These are phyloP conservation scores for Yamadazyma laniorum DNA, from an alignment of 805 yeast species.

Conservation along the genomic window DNA sequence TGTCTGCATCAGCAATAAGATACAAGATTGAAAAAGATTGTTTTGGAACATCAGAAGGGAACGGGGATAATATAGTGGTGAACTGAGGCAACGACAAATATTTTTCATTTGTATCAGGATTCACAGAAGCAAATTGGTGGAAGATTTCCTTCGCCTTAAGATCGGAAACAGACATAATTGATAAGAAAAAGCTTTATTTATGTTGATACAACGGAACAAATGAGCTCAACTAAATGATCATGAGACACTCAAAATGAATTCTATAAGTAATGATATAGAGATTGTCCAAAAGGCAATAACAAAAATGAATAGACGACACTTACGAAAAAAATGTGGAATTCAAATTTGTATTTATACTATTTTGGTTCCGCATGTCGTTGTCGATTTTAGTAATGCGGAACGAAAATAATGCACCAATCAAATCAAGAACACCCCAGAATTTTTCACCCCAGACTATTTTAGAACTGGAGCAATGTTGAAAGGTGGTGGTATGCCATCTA, in stretches of 20 bases:
- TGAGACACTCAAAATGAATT: too few relatives aligned
- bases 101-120: conserved; percentile 21
- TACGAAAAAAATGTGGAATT: conserved; percentile 5
- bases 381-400: background rate
- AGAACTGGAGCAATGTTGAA: too few relatives aligned
- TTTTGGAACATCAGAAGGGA: conserved; percentile 38
- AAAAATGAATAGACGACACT: conserved; percentile 4
- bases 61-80: conserved; percentile 39
- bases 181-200: too few relatives aligned
- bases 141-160: conserved; percentile 34
- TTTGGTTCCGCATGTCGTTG: conserved; percentile 5
- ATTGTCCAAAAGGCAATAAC: background rate
- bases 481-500: too few relatives aligned
- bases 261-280: too few relatives aligned
- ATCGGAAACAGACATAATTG: conserved; percentile 15
- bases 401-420: conserved; percentile 5
- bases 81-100: conserved; percentile 36
- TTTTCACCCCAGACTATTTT: too few relatives aligned
- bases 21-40: conserved; percentile 56
- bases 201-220: too few relatives aligned
- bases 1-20: conserved; percentile 71
- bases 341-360: conserved; percentile 7
- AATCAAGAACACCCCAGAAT: background rate
- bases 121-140: conserved; percentile 35
- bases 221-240: too few relatives aligned